A percentile compares a stretch with the other conserved stretches of the same genome.
phyloP scores from a whole-genome alignment of 2,329 filamentous ascomycete species.

The Fusarium redolens region DNA sequence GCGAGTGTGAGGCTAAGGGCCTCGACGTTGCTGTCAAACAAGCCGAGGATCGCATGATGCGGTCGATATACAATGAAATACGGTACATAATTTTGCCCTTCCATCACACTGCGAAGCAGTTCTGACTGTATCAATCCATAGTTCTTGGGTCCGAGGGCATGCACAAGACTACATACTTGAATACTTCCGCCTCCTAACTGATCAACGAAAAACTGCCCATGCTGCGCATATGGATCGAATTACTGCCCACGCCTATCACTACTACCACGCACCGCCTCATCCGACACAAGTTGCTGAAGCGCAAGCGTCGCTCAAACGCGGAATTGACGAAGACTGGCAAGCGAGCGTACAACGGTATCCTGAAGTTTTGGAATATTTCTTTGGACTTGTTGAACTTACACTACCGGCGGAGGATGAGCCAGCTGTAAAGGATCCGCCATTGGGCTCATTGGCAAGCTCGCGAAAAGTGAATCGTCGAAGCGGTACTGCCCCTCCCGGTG shows the following conservation, averaged over 20 bases:
- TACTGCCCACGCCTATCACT: constrained; percentile 65
- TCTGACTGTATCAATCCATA: constrained; percentile 47
- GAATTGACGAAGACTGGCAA: constrained; percentile 84
- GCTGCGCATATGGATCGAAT: constrained; percentile 66
- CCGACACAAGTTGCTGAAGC: constrained; percentile 72
- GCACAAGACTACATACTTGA: constrained; percentile 76
- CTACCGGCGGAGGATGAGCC: constrained; percentile 72
- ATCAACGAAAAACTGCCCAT: constrained; percentile 70
- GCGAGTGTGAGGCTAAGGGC: constrained; percentile 74
- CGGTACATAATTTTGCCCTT: constrained; percentile 58
- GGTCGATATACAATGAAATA: constrained; percentile 70
- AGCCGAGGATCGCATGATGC: constrained; percentile 73
- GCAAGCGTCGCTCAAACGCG: constrained; percentile 74
- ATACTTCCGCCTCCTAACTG: constrained; percentile 71
- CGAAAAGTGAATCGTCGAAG: constrained; percentile 60
- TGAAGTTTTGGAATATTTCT: constrained; percentile 86
- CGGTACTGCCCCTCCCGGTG: constrained; percentile 49
- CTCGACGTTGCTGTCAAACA: constrained; percentile 72
- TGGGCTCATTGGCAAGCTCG: constrained; percentile 63
- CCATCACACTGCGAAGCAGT: background rate
- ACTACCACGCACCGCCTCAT: constrained; percentile 68
- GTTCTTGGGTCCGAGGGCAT: constrained; percentile 72
- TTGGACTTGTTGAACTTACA: constrained; percentile 73
- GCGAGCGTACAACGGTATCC: constrained; percentile 80
- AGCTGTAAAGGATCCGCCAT: constrained; percentile 68